Base-by-base conservation (phyloP, 352 stramenopile species). In the Phytophthora crassamura region DNA sequence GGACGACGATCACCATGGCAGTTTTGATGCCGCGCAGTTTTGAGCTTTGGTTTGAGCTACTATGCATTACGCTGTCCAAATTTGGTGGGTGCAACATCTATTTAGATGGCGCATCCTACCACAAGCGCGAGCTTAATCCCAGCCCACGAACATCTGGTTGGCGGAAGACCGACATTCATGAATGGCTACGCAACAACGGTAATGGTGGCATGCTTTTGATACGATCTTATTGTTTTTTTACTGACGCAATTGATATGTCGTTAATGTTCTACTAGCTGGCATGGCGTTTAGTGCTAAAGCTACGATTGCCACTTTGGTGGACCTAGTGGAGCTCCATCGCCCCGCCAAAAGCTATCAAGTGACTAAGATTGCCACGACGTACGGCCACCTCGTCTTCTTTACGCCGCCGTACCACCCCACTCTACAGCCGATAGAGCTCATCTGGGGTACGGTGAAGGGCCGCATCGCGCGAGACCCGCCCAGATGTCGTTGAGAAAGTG, bases 361-460 rank as follows among this genome's bases (percentile, higher is more conserved):
- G 7, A 52, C 5, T 4, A 40, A 28, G 1, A 42, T 61, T 39
- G 32, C 53, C 2, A 48, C 14, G 2, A 36, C 9, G 1, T 40
- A 61, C 15, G 8, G 22, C 4, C 53, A 52, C 11, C 11, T 39
- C 7, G 28, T 61, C 5, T 52, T 36, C 41, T 61, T 30, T 10
- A 61, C 41, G 18, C 53, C 53, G 1, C 40, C 40, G n/a, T 61
- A 61, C 18, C 53, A 61, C 15, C 53, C 41, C 4, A 45, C 30
- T 2, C 9, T 61, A 6, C 53, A 61, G 8, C 53, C 53, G 2
- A 61, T 61, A 20, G 53, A 61, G 40, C 30, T 61, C 4, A 61
- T 61, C 8, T 61, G 53, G 40, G 22, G 22, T 3, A 25, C 22
- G 22, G 22, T 25, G 22, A 25, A 25, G 22, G 22, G 22, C 22